phyloP scores from a whole-genome alignment of 2,329 filamentous ascomycete genomes.

The Scedosporium boydii region DNA sequence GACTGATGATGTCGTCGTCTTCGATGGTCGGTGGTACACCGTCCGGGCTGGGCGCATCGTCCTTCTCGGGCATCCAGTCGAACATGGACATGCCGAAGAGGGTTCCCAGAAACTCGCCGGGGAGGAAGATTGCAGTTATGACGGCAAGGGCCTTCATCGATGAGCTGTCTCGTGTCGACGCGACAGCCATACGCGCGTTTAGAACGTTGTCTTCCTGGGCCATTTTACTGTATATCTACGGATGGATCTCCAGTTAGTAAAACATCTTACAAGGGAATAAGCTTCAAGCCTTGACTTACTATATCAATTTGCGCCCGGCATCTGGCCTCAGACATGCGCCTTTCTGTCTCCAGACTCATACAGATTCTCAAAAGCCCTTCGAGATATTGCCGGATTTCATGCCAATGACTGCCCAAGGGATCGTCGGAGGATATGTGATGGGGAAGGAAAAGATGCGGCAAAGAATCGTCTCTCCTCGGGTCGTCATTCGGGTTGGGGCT shows the following conservation, averaged over 20 bases:
- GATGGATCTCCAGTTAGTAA: not conserved
- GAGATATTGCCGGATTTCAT: slow-evolving; percentile 36
- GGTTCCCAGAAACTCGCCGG: slow-evolving; percentile 34
- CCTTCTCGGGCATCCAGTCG: slow-evolving; percentile 29
- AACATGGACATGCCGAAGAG: slow-evolving; percentile 39
- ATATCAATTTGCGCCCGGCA: slow-evolving; percentile 38
- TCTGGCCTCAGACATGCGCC: slow-evolving; percentile 34
- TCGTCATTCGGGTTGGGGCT: slow-evolving; percentile 6
- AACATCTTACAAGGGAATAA: too few species aligned
- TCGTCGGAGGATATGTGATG: not conserved
- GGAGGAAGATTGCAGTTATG: slow-evolving; percentile 37
- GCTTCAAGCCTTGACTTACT: slow-evolving; percentile 16
- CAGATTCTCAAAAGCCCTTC: slow-evolving; percentile 33
- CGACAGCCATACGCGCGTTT: slow-evolving; percentile 29
- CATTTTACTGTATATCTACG: slow-evolving; percentile 37
- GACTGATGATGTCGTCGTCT: slow-evolving; percentile 23
- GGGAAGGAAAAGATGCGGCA: not conserved
- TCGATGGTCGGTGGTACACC: not conserved
- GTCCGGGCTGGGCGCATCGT: slow-evolving; percentile 13
- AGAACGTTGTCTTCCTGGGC: slow-evolving; percentile 38
- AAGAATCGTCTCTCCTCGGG: not conserved
- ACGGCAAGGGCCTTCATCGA: slow-evolving; percentile 39
- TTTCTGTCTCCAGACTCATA: slow-evolving; percentile 33
- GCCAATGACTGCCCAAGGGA: slow-evolving; percentile 25
- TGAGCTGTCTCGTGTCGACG: slow-evolving; percentile 31